Conservation (phyloP, 768 basidiomycete species). For the Lactarius hatsudake region DNA sequence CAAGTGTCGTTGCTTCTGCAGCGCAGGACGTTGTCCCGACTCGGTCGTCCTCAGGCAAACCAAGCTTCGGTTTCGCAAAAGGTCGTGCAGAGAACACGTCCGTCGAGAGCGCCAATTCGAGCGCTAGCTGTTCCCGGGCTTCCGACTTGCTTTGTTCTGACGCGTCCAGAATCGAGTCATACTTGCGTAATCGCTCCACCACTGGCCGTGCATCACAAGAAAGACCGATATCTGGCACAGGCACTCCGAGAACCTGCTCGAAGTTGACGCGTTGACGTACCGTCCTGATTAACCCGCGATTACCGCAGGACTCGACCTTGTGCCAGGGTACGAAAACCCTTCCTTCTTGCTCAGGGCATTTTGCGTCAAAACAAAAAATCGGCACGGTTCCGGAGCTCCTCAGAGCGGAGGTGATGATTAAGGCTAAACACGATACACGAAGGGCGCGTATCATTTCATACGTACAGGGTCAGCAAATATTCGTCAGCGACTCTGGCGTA, state of each 20-base stretch:
- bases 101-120: slow-evolving; percentile 60
- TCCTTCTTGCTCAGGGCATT: slow-evolving; percentile 45
- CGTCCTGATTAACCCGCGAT: slow-evolving; percentile 45
- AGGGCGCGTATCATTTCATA: background rate
- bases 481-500: slow-evolving; percentile 46
- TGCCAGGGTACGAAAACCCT: slow-evolving; percentile 50
- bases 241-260: slow-evolving; percentile 41
- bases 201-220: slow-evolving; percentile 37
- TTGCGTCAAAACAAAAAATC: slow-evolving; percentile 62
- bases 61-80: slow-evolving; percentile 33
- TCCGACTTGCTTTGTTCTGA: slow-evolving; percentile 49
- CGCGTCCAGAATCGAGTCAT: slow-evolving; percentile 42
- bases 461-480: slow-evolving; percentile 61
- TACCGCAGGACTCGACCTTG: slow-evolving; percentile 46
- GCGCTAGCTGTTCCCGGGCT: slow-evolving; percentile 57
- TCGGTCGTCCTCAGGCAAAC: slow-evolving; percentile 32
- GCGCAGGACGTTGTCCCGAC: slow-evolving; percentile 59
- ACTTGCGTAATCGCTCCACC: slow-evolving; percentile 41
- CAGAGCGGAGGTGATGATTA: slow-evolving; percentile 47
- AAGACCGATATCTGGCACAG: slow-evolving; percentile 42
- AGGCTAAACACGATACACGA: background rate
- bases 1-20: slow-evolving; percentile 49
- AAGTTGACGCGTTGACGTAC: slow-evolving; percentile 53
- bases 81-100: slow-evolving; percentile 53
- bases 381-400: slow-evolving; percentile 48